Evolutionary conservation across 306 rosid species (phyloP), one percentile per base, ranked within the genome.

Genomic region (Herpetospermum pedunculosum): DNA sequence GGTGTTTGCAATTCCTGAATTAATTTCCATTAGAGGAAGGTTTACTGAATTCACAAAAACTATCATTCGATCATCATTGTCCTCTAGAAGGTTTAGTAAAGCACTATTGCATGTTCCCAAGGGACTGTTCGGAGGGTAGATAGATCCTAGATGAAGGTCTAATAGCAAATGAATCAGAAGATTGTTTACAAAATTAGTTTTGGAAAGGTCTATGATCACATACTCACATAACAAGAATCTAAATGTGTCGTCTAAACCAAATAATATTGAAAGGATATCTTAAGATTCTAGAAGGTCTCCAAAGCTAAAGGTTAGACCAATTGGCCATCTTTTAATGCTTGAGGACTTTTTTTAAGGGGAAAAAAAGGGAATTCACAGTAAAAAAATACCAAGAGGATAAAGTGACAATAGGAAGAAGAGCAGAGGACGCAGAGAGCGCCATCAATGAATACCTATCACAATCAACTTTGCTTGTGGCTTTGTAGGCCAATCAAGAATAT

Each of bases 401-500:
- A 30, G 67, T 30, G 41, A 18, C 16, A 30, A 25, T 25, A 50
- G 16, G 63, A 70, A 54, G 67, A 64, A 59, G 67, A 30, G 38
- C n/a, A 58, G 12, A 54, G 34, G 5, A 10, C 19, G 21, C n/a
- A 59, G 5, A 59, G 41, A 59, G 67, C 40, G 16, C 10, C 40
- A 59, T 59, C 23, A 32, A 35, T 32, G 28, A 63, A 38, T 79
- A 93, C 97, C 98, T 81, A 93, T 91, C 74, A 93, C 94, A 80
- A 93, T 82, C 77, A 91, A 83, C 76, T 93, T 93, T 78, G 94
- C 88, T 77, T 93, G 88, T 84, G 94, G 89, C 78, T 81, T 93
- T 35, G 97, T 93, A 69, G 98, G 98, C 98, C 98, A 93, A 75
- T 93, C 98, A 79, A 93, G 98, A 82, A 93, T 87, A 79, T 89